These are phyloP conservation scores for Backusella westeae DNA, from an alignment of 192 early-diverging fungal genomes.

Conservation along the genomic window DNA sequence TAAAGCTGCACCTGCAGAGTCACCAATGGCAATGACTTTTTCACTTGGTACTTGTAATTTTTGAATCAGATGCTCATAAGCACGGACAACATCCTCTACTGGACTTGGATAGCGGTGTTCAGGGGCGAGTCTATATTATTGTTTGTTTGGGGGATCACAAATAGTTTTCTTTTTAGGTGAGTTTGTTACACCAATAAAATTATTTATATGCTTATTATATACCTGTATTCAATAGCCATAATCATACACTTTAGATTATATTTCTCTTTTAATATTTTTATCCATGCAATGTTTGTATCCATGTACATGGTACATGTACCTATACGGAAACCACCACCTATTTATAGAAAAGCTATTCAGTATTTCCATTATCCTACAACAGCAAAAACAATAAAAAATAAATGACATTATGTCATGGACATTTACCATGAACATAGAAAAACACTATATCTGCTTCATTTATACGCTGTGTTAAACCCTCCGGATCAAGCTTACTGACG, in stretches of 20 bases:
- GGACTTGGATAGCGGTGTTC: slow-evolving; percentile 37
- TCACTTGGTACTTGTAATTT: slow-evolving; percentile 14
- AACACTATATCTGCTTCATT: slow-evolving; percentile 33
- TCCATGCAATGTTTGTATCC: slow-evolving; percentile 38
- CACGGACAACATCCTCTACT: slow-evolving; percentile 34
- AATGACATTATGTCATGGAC: background rate
- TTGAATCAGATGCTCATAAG: slow-evolving; percentile 34
- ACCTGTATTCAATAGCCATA: slow-evolving; percentile 38
- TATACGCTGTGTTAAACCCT: slow-evolving; percentile 11
- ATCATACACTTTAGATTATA: slow-evolving; percentile 31
- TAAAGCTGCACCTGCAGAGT: slow-evolving; percentile 36
- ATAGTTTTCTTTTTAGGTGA: background rate
- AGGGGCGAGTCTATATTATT: slow-evolving; percentile 29
- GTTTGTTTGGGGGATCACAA: slow-evolving; percentile 1
- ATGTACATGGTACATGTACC: slow-evolving; percentile 40
- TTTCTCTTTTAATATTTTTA: slow-evolving; percentile 29
- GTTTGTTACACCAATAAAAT: background rate
- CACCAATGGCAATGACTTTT: slow-evolving; percentile 35
- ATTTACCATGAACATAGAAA: slow-evolving; percentile 38
- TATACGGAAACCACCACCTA: slow-evolving; percentile 43
- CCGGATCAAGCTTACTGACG: slow-evolving; percentile 6
- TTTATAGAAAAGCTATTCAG: background rate
- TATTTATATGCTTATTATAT: background rate
- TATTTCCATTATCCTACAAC: slow-evolving; percentile 33
- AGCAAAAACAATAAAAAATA: slow-evolving; percentile 8